phyloP scores from a whole-genome alignment of 2,329 filamentous ascomycete genomes.

The Exophiala sp. region DNA sequence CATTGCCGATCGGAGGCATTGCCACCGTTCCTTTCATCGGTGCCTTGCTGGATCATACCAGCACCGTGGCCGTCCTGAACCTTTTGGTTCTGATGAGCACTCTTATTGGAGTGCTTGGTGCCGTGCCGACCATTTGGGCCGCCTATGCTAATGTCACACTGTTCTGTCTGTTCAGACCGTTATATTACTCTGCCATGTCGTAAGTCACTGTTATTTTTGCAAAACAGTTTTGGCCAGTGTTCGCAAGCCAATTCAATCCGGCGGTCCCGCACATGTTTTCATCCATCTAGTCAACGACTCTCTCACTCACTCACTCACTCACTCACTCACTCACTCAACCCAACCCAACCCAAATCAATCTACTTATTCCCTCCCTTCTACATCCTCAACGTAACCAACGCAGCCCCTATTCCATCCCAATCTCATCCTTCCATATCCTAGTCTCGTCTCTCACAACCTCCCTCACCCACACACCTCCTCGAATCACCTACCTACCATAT shows the following conservation, averaged over 20 bases:
- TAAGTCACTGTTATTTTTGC: constrained; percentile 33
- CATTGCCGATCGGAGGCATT: constrained; percentile 74
- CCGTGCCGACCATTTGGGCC: constrained; percentile 65
- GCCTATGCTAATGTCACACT: constrained; percentile 68
- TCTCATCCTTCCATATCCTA: not conserved
- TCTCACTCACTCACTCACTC: too few relatives aligned
- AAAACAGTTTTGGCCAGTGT: too few relatives aligned
- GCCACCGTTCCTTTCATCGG: constrained; percentile 81
- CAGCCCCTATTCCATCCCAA: not conserved
- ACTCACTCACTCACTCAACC: too few relatives aligned
- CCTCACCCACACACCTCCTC: too few relatives aligned
- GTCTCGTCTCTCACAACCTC: too few relatives aligned
- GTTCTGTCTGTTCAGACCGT: constrained; percentile 80
- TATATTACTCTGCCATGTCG: constrained; percentile 87
- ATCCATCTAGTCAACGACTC: too few relatives aligned
- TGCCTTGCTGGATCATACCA: constrained; percentile 67
- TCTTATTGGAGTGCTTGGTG: constrained; percentile 67
- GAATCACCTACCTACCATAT: too few relatives aligned
- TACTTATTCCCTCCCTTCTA: too few relatives aligned
- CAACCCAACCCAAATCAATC: too few relatives aligned
- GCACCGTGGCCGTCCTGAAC: constrained; percentile 63
- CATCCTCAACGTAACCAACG: too few relatives aligned
- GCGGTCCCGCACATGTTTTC: too few relatives aligned
- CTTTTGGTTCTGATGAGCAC: constrained; percentile 67
- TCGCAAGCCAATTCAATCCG: too few relatives aligned